A percentile compares a stretch with the other conserved stretches of the same genome.
These are phyloP conservation scores for Pythium oligandrum DNA, from an alignment of 352 stramenopile genomes.

Conservation along the genomic window DNA sequence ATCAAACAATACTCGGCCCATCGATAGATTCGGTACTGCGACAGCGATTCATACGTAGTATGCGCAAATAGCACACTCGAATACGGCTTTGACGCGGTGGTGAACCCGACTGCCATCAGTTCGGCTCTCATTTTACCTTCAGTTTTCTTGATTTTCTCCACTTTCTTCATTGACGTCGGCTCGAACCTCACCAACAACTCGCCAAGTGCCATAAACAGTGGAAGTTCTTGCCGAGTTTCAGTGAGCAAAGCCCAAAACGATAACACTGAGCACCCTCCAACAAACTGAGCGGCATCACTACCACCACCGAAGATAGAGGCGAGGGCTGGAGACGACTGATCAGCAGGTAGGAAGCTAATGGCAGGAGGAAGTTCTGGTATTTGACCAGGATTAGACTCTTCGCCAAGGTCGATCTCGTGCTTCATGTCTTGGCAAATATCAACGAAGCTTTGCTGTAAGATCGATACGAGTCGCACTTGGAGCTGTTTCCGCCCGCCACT, in stretches of 20 bases:
- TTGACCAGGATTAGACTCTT: constrained; percentile 18
- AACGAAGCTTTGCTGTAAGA: constrained; percentile 11
- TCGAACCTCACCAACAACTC: constrained; percentile 71
- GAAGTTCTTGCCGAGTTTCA: constrained; percentile 73
- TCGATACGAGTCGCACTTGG: constrained; percentile 13
- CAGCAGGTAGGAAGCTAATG: constrained; percentile 63
- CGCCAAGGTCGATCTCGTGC: constrained; percentile 16
- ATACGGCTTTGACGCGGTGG: constrained; percentile 7
- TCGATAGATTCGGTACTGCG: constrained; percentile 29
- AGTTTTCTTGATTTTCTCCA: constrained; percentile 72
- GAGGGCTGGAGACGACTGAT: constrained; percentile 33
- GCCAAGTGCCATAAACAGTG: constrained; percentile 60
- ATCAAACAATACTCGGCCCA: constrained; percentile 22
- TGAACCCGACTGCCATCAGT: constrained; percentile 22
- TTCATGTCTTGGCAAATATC: constrained; percentile 16
- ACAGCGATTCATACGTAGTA: constrained; percentile 13
- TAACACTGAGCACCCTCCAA: constrained; percentile 57
- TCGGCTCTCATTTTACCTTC: constrained; percentile 49
- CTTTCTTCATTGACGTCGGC: constrained; percentile 69
- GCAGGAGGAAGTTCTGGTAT: constrained; percentile 22
- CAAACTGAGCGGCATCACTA: constrained; percentile 56
- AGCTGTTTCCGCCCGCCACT: constrained; percentile 3
- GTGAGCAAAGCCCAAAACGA: constrained; percentile 64
- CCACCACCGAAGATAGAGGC: constrained; percentile 63
- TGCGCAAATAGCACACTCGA: constrained; percentile 18